Conservation (phyloP, 495 filamentous ascomycete genomes). For the Chaetomidium leptoderma region DNA sequence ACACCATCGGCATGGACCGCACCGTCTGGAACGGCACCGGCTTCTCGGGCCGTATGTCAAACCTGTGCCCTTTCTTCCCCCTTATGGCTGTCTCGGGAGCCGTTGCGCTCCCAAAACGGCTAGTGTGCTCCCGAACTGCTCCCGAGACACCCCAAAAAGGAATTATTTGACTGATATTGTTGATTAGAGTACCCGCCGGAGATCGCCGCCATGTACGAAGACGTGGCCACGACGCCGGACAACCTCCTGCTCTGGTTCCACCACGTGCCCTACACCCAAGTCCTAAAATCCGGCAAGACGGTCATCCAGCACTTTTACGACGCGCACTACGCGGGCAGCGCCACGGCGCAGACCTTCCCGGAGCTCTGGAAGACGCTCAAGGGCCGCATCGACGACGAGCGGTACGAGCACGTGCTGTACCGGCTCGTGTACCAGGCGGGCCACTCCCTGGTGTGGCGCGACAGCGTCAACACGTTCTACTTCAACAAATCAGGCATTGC, state of each 20-base stretch:
- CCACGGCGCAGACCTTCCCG: conserved; percentile 55
- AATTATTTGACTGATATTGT: no score
- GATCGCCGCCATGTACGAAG: conserved; percentile 54
- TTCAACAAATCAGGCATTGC: conserved; percentile 54
- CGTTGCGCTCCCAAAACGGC: no score
- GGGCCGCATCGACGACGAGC: conserved; percentile 56
- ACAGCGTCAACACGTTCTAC: conserved; percentile 60
- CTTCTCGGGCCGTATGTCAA: conserved; percentile 56
- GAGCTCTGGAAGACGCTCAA: conserved; percentile 50
- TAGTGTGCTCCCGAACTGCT: no score
- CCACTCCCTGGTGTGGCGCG: conserved; percentile 66
- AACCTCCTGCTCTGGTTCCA: conserved; percentile 72
- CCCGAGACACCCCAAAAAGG: no score
- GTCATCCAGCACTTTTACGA: conserved; percentile 78
- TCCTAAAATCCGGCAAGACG: conserved; percentile 59
- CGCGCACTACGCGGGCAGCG: conserved; percentile 60
- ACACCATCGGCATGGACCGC: conserved; percentile 67
- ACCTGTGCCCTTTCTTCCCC: no score
- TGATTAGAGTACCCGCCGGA: conserved; percentile 64
- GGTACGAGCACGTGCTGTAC: conserved; percentile 55
- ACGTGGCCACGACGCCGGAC: conserved; percentile 61
- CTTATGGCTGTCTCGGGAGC: no score
- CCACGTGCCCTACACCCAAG: conserved; percentile 65
- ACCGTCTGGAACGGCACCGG: conserved; percentile 64
- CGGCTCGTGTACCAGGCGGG: conserved; percentile 62